Evolutionary conservation across 2,329 filamentous ascomycete genomes (phyloP).

Genomic region (Diaporthe helianthi): DNA sequence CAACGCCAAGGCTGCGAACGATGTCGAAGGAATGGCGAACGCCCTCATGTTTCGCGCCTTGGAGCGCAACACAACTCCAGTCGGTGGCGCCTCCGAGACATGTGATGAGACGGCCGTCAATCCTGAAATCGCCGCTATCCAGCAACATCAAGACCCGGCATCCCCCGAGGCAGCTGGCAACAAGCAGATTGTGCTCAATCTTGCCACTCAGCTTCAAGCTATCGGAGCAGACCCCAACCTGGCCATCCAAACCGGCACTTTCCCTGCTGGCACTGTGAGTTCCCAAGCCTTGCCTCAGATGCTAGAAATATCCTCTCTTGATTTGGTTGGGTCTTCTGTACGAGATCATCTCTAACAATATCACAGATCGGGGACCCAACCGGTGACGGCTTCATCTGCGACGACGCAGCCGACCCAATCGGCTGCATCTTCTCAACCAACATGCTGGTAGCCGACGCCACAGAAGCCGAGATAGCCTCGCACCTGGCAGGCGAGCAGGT

Average conservation of each 20-base stretch:
- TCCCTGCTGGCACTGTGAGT: slow-evolving; percentile 46
- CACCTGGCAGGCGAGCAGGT: background rate
- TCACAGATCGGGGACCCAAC: slow-evolving; percentile 48
- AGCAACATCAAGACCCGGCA: slow-evolving; percentile 54
- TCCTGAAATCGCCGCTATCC: slow-evolving; percentile 52
- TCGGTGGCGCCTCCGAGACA: slow-evolving; percentile 47
- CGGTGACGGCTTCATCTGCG: slow-evolving; percentile 56
- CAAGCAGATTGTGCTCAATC: slow-evolving; percentile 48
- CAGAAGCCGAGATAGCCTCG: slow-evolving; percentile 22
- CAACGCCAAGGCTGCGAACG: slow-evolving; percentile 51
- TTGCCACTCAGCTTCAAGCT: slow-evolving; percentile 50
- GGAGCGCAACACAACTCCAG: slow-evolving; percentile 52
- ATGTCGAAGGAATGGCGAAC: slow-evolving; percentile 50
- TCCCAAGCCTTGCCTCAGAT: background rate
- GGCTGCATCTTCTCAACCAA: slow-evolving; percentile 59
- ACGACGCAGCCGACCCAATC: slow-evolving; percentile 49
- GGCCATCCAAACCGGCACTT: slow-evolving; percentile 52
- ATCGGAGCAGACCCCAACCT: slow-evolving; percentile 50
- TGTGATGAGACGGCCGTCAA: slow-evolving; percentile 52
- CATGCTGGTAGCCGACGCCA: slow-evolving; percentile 55
- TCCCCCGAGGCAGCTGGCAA: slow-evolving; percentile 48
- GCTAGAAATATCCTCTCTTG: too few relatives aligned
- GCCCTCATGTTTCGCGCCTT: slow-evolving; percentile 52
- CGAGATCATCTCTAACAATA: background rate
- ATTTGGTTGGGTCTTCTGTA: too few relatives aligned